Evolutionary conservation across 345 rosid species (phyloP), one percentile per base, ranked within the genome.

Genomic region (Diplotaxis tenuifolia): DNA sequence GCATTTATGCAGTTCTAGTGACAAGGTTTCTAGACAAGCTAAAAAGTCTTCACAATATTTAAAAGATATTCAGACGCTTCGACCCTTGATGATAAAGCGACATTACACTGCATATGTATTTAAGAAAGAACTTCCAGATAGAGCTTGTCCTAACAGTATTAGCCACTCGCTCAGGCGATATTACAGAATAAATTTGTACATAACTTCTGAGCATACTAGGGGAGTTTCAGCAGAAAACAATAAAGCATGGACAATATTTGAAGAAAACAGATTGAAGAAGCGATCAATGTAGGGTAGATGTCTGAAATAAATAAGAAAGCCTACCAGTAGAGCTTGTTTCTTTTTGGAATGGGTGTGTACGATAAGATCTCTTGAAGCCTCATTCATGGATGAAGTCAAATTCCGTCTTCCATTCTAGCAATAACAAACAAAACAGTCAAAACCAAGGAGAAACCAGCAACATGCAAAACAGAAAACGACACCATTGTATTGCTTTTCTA

Each of bases 301-400:
- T 60, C 36, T 65, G 25, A 36, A 58, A 65, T 16, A 59, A 18
- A 29, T 23, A 66, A 65, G 65, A 74, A 71, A 56, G 71, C 74
- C 14, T 87, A 92, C 99, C 96, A 84, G 78, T 59, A 96, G 91
- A 80, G 98, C 87, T 82, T 96, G 98, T 53, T 96, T 96, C 89
- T 86, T 90, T 80, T 89, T 96, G 54, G 97, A 85, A 83, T 86
- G 79, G 15, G 89, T 82, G 89, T 96, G 87, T 69, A 96, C 99
- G 67, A 96, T 82, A 64, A 96, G 99, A 82, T 96, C 99, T 78
- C 98, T 87, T n/a, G 99, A 92, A 57, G 93, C 96, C 85, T 92
- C 98, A 29, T 86, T 92, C 90, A 87, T 89, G 40, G 99, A 92
- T 52, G 98, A 90, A 34, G 83, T 86, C 73, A 96, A 79, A 82